A percentile compares a stretch with the other conserved stretches of the same genome.
phyloP scores from a whole-genome alignment of 2,329 filamentous ascomycete species.

The Hirsutella minnesotensis region DNA sequence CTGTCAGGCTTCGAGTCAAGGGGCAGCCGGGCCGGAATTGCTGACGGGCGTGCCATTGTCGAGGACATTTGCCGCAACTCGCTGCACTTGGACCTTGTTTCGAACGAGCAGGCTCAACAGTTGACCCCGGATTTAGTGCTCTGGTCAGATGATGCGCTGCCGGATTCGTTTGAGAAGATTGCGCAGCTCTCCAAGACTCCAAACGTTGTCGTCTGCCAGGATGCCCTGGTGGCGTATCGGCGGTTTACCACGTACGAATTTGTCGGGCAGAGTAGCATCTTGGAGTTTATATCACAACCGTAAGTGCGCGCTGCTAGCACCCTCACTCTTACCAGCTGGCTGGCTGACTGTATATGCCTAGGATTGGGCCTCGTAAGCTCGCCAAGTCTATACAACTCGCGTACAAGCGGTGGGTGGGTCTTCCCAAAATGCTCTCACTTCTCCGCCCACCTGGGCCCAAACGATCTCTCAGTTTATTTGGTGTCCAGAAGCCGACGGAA shows the following conservation, averaged over 20 bases:
- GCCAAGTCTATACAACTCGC: slow-evolving; percentile 1
- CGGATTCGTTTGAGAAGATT: neutral
- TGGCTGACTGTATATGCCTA: slow-evolving; percentile 6
- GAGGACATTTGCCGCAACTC: slow-evolving; percentile 18
- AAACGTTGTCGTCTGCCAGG: slow-evolving; percentile 20
- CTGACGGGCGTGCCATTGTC: slow-evolving; percentile 6
- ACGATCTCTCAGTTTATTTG: neutral
- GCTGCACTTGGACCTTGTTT: slow-evolving; percentile 18
- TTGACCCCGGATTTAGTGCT: slow-evolving; percentile 15
- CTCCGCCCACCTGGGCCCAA: neutral
- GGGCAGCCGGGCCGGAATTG: neutral
- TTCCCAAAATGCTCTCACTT: slow-evolving; percentile 4
- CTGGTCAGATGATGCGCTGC: neutral
- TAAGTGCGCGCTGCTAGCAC: slow-evolving; percentile 11
- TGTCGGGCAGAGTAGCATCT: slow-evolving; percentile 10
- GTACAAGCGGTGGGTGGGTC: neutral
- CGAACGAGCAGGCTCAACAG: slow-evolving; percentile 2
- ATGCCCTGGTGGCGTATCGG: slow-evolving; percentile 16
- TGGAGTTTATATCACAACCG: slow-evolving; percentile 28
- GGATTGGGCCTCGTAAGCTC: slow-evolving; percentile 24
- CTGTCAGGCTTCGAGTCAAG: slow-evolving; percentile 9
- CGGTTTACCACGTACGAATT: slow-evolving; percentile 8
- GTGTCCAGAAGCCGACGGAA: neutral
- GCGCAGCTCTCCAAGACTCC: slow-evolving; percentile 4
- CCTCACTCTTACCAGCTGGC: neutral